Evolutionary conservation across 1,284 basidiomycete species (phyloP).

Genomic region (Ceratobasidium sp.): DNA sequence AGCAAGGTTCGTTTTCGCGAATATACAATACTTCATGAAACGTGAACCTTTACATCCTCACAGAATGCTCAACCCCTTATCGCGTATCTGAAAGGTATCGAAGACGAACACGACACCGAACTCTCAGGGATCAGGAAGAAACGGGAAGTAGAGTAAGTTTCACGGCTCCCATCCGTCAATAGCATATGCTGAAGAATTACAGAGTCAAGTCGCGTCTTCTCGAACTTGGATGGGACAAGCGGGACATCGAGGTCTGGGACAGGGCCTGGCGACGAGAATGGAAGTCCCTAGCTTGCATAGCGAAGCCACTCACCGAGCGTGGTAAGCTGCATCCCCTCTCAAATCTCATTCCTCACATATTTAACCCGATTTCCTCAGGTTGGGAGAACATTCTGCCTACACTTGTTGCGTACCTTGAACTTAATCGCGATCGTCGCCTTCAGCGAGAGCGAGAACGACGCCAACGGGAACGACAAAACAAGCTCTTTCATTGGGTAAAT

Average conservation of each 20-base stretch:
- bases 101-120: background rate
- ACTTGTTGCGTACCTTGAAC: slow-evolving; percentile 14
- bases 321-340: background rate
- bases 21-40: background rate
- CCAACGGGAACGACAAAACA: background rate
- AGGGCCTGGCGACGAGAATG: slow-evolving; percentile 9
- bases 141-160: slow-evolving; percentile 18
- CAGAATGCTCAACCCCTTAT: slow-evolving; percentile 12
- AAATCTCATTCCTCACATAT: background rate
- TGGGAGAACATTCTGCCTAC: slow-evolving; percentile 26
- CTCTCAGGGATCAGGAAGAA: background rate
- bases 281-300: background rate
- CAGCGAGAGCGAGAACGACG: background rate
- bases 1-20: background rate
- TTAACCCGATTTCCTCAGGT: background rate
- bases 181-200: background rate
- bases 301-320: slow-evolving; percentile 23
- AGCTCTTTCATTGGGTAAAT: background rate
- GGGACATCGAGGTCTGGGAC: background rate
- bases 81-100: background rate
- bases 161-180: background rate
- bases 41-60: background rate
- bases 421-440: slow-evolving; percentile 12
- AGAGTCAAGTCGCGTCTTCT: slow-evolving; percentile 33
- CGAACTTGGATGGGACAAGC: slow-evolving; percentile 25